Evolutionary conservation across 805 yeast genomes (phyloP), one percentile per base, ranked within the genome.

Genomic region (Ogataea pini): DNA sequence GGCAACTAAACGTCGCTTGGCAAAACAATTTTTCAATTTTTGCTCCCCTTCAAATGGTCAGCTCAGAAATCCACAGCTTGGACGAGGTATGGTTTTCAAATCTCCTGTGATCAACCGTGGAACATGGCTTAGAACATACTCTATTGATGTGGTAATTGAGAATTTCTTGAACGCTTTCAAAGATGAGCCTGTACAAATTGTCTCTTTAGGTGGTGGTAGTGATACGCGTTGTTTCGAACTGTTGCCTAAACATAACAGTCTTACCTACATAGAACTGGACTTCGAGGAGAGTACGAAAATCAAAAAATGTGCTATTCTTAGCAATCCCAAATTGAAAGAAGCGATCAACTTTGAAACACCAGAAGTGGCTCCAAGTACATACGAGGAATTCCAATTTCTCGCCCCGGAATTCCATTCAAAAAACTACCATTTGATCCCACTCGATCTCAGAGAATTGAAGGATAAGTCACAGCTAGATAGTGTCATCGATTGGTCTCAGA

Each of bases 151-250:
- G 7, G 65, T 79, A 0, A 64, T 82, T 2, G 62, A 71, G 2
- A 57, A 62, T 17, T 83, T 81, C 52, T 40, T 81, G 2, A 38
- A 47, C 3, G 52, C 53, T 3, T 61, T 69, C 48, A n/a, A 36
- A 2, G 48, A 40, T 2, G 46, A 51, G 13, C 36, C 54, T 5
- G 65, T 78, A 39, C 85, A 85, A 59, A 75, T 86, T 13, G 67
- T 87, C 1, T 84, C 89, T 1, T 61, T 86, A n/a, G 95, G 95
- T 0, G 84, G 91, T 2, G 95, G 95, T 4, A 83, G 88, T 13
- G 95, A 87, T 58, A 85, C 94, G 0, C 62, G 92, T 45, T 75
- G 78, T 13, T 85, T 86, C 60, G 63, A 71, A 8, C 51, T 81
- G 13, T 62, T 86, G 34, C 59, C 68, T 6, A 39, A 63, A 4